Conservation (phyloP, 345 rosid genomes). For the Brassica incana region DNA sequence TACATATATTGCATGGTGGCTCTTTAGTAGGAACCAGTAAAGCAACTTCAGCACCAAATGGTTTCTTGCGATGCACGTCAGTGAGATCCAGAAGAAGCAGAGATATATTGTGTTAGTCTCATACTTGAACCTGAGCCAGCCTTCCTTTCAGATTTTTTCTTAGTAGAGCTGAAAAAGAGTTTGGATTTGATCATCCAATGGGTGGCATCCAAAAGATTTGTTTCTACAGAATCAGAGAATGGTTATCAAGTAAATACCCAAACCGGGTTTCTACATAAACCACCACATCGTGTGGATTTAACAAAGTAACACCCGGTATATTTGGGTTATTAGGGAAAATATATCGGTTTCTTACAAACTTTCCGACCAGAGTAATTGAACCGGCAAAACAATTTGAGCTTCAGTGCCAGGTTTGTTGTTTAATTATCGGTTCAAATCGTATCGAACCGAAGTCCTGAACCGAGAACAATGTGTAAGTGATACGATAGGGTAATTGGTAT, state of each 20-base stretch:
- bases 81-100: conserved; percentile 38
- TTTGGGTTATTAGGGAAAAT: neutral
- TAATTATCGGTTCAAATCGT: neutral
- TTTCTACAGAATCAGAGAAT: conserved; percentile 6
- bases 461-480: neutral
- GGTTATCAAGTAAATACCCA: conserved; percentile 1
- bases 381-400: neutral
- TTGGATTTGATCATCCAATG: conserved; percentile 36
- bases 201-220: conserved; percentile 1
- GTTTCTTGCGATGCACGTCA: conserved; percentile 49
- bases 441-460: neutral
- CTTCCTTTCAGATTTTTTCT: conserved; percentile 50
- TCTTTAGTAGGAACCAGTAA: conserved; percentile 13
- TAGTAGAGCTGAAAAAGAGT: conserved; percentile 13
- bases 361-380: neutral
- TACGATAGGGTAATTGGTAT: neutral
- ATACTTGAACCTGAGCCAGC: conserved; percentile 48
- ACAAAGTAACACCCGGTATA: neutral
- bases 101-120: conserved; percentile 40
- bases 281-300: neutral
- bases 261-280: neutral
- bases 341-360: neutral
- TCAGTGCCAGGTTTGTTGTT: neutral
- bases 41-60: conserved; percentile 18
- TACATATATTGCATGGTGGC: neutral